Base-by-base conservation (phyloP, 176 grass and related monocot species). In the Bolboschoenus planiculmis region DNA sequence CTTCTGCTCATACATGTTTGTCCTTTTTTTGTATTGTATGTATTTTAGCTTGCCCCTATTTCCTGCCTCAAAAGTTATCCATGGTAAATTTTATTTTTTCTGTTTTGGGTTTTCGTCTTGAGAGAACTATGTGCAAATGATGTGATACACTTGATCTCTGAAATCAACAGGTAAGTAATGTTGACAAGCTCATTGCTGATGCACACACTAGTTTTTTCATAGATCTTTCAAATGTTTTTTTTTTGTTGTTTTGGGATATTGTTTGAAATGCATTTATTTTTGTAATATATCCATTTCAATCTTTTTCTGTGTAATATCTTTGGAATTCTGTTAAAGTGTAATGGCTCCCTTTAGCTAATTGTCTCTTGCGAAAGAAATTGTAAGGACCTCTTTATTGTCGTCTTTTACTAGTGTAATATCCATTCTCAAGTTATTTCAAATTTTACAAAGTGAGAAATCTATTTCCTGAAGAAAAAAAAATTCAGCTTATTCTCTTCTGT, bases 111-210 rank as follows among this genome's bases (percentile, higher is more conserved):
- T 15, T 10, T 81, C 56, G 14, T 80, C 3, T 33, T 35, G 15
- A 60, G 51, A 83, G 5, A 70, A 44, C 10, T 21, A 15, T 78
- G 85, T 87, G 85, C 88, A 90, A 84, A 87, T 90, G 88, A 90
- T 90, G 84, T 43, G 15, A 84, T 87, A 87, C 85, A 90, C 88
- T 90, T 90, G 88, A 90, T 90, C 91, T 88, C 91, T 88, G 84
- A 90, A 86, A 87, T 80, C 84, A 78, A 90, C 81, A 88, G 91
- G 86, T 88, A 90, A 93, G 91, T 87, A 81, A 63, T 90, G 86
- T 87, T 83, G 91, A 92, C 83, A 81, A 57, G 30, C 86, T 83
- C 50, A 11, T 81, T 29, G 4, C 90, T 90, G 94, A 94, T 90
- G 88, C 89, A 88, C 89, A 78, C 14, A 20, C 36, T 85, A 33